Percentiles rank a stretch among this genome's conserved stretches.
Evolutionary conservation across 2,329 filamentous ascomycete species (phyloP).

Genomic region (Cercospora sesami): DNA sequence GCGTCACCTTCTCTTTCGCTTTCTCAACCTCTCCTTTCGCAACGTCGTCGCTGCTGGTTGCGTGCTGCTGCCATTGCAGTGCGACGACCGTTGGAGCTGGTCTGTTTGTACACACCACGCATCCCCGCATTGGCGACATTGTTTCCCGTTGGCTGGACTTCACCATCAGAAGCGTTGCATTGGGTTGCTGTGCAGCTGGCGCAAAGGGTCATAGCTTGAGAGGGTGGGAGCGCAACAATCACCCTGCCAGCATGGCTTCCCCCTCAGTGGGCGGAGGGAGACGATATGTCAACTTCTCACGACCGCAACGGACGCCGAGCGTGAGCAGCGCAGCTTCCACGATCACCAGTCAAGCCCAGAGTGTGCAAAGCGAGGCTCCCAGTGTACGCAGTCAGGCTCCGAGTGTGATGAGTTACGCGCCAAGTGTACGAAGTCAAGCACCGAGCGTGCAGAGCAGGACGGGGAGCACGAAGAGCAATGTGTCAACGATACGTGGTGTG

Average conservation of each 20-base stretch:
- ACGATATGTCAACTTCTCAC: constrained; percentile 27
- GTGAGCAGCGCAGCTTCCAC: constrained; percentile 15
- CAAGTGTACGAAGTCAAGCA: constrained; percentile 6
- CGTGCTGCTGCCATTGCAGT: not conserved
- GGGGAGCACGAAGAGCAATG: constrained; percentile 9
- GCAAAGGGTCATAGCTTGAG: not conserved
- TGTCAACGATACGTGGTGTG: constrained; percentile 6
- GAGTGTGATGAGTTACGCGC: constrained; percentile 9
- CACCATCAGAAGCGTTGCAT: not conserved
- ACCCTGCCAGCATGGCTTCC: not conserved
- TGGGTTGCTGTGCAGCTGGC: not conserved
- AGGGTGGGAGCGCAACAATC: not conserved
- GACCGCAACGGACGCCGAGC: constrained; percentile 21
- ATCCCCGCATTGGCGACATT: not conserved
- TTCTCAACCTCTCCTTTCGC: not conserved
- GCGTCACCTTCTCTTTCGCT: not conserved
- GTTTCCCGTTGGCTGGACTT: not conserved
- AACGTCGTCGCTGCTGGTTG: not conserved
- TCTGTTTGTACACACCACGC: not conserved
- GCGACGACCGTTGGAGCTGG: not conserved
- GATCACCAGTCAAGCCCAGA: constrained; percentile 1
- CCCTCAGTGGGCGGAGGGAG: constrained; percentile 1
- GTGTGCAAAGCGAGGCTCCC: constrained; percentile 5
- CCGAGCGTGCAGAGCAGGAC: constrained; percentile 4
- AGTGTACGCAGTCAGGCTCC: constrained; percentile 9